Percentiles rank a stretch among this genome's conserved stretches.
Conservation (phyloP, 177 flowering plant species). For the Tripterygium wilfordii region DNA sequence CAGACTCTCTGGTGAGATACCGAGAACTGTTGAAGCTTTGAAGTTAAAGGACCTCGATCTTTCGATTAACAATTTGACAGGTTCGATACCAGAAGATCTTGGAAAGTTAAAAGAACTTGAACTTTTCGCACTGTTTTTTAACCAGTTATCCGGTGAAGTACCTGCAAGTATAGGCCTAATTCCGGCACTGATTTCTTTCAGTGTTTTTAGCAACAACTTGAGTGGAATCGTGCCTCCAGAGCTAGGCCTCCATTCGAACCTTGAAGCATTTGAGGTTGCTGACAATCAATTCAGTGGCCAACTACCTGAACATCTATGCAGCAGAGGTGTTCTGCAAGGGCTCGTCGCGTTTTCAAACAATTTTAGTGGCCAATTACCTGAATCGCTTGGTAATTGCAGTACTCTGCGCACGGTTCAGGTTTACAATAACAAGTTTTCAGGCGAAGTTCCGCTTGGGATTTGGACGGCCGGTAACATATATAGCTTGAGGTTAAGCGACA, state of each 20-base stretch:
- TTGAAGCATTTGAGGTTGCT: constrained; percentile 28
- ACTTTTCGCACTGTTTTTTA: constrained; percentile 14
- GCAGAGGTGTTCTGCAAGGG: constrained; percentile 24
- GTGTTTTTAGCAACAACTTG: constrained; percentile 27
- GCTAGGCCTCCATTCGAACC: constrained; percentile 31
- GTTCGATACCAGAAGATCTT: constrained; percentile 30
- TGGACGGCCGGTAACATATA: constrained; percentile 30
- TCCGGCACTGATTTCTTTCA: constrained; percentile 18
- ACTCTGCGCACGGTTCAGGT: constrained; percentile 34
- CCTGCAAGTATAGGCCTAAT: constrained; percentile 24
- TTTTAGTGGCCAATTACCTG: constrained; percentile 43
- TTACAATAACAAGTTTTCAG: constrained; percentile 35
- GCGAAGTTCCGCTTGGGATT: constrained; percentile 42
- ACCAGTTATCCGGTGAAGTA: constrained; percentile 27
- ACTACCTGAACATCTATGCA: constrained; percentile 41
- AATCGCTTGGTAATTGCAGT: constrained; percentile 37
- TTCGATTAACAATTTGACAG: constrained; percentile 27
- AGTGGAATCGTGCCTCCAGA: constrained; percentile 31
- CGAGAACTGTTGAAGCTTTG: constrained; percentile 11
- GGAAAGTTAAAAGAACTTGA: constrained; percentile 23
- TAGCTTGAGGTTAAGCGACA: constrained; percentile 30
- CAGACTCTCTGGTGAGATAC: constrained; percentile 28
- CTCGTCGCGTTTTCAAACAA: constrained; percentile 37
- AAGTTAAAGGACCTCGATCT: constrained; percentile 28
- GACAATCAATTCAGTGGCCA: constrained; percentile 34